Evolutionary conservation across 371 early-diverging fungal genomes (phyloP), one percentile per base, ranked within the genome.

Genomic region (Apophysomyces variabilis): DNA sequence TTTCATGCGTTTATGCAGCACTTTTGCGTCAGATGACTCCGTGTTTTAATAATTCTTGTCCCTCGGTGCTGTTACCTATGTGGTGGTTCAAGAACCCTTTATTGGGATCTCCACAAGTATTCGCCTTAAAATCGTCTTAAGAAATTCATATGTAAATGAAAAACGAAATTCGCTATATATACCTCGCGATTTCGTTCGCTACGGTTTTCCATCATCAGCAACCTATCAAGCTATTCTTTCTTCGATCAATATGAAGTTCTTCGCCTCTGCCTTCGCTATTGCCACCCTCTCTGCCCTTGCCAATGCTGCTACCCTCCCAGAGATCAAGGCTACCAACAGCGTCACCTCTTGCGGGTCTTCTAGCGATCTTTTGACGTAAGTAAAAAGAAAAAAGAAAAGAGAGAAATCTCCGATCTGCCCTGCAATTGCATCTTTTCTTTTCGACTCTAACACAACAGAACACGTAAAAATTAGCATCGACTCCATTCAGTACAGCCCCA

Each of bases 401-500:
- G 46, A 45, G n/a, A 45, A 7, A 45, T 45, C 46, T 45, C 13
- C 13, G 16, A 45, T 37, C 32, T 26, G 3, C 32, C 32, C 32
- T 3, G 32, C 32, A 26, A 26, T 26, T 26, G 32, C 32, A 26
- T 26, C 32, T 26, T 26, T 26, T 26, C 32, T 26, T 26, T 26
- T 26, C 32, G 1, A 26, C 3, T 26, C 32, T 26, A 26, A 26
- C 32, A 3, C 32, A 26, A 26, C 32, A 26, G 3, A 26, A n/a
- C 58, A 0, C 11, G 11, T 56, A 7, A 45, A 45, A 45, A 36
- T 37, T 60, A 82, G 82, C n/a, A 75, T 82, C 57, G 66, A 81
- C 1, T 70, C 83, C 67, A 70, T 85, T 61, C 47, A 67, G 13
- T 57, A 88, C 41, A 65, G 36, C 13, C 91, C 91, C 39, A 87